Evolutionary conservation across 73 alveolate genomes (phyloP).

Genomic region (Blepharisma japonicum): DNA sequence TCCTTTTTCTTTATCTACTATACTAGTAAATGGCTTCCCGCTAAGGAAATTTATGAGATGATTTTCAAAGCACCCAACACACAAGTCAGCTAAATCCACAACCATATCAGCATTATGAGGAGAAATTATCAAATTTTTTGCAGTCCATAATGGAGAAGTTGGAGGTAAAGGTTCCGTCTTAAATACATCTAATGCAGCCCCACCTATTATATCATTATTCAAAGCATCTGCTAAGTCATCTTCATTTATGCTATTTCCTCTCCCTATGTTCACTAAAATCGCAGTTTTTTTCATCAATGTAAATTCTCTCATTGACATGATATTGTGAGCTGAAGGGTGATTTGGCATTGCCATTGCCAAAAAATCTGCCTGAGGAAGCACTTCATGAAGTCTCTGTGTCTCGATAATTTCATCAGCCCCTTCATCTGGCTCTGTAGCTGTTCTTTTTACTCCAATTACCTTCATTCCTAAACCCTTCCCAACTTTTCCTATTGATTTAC

Average conservation of each 20-base stretch:
- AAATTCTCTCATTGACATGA: constrained; percentile 20
- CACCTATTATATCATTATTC: constrained; percentile 30
- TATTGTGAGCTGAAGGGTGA: constrained; percentile 30
- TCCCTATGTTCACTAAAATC: constrained; percentile 45
- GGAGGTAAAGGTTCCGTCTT: constrained; percentile 42
- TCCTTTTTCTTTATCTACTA: too few species aligned
- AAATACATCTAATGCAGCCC: constrained; percentile 51
- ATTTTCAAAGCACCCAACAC: not conserved
- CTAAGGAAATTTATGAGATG: not conserved
- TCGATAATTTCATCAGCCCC: constrained; percentile 41
- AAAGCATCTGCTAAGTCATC: constrained; percentile 36
- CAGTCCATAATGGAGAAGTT: constrained; percentile 33
- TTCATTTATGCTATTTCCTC: constrained; percentile 47
- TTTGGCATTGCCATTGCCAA: constrained; percentile 37
- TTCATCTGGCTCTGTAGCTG: constrained; percentile 1
- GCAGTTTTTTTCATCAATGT: constrained; percentile 29
- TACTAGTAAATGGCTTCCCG: too few species aligned
- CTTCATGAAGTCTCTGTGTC: constrained; percentile 28
- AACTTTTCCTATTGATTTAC: constrained; percentile 32
- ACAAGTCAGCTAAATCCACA: not conserved
- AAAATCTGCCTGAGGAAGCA: constrained; percentile 31
- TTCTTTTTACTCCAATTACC: constrained; percentile 41
- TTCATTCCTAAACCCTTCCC: constrained; percentile 42
- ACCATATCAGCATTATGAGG: constrained; percentile 47
- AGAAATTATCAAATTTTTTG: constrained; percentile 40